Base-by-base conservation (phyloP, 768 basidiomycete species). In the Pluteus cervinus region DNA sequence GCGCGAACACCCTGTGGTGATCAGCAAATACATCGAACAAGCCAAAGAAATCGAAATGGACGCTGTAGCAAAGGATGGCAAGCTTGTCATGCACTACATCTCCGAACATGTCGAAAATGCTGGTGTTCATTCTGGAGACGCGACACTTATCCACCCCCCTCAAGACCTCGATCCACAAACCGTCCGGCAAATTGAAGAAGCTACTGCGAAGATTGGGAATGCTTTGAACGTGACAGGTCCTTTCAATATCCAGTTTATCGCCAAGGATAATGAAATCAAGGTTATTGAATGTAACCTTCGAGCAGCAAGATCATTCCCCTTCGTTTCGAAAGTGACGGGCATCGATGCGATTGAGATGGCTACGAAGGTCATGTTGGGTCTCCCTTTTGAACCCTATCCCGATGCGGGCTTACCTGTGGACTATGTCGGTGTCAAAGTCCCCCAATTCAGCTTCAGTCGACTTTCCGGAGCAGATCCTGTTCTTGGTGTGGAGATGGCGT, bases 41-140 rank as follows among this genome's bases (percentile, higher is more conserved):
- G 96, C 96, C 21, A 98, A 99, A 71, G 96, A 99, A 65, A 99
- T 99, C 48, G 96, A 99, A 70, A 97, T 99, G 91, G 96, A 99
- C 54, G 96, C 96, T 15, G 80, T 99, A 25, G 96, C 96, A 23
- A 87, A 87, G 62, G 89, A 90, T 54, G 94, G 94, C 15, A 89
- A 96, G 69, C 84, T 99, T 78, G 74, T 97, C 60, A 97, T 99
- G 94, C 96, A 99, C 61, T 97, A 91, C 62, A 92, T 97, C 58
- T 98, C 94, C 9, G 96, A 98, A 66, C 94, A 99, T 58, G 93
- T 98, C 52, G 94, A 98, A 67, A 97, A 97, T 54, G 93, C 94
- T 3, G 94, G 96, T 42, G 93, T 99, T 2, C 94, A 99, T 64
- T 99, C 96, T 37, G 94, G 94, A 42, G 96, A 99, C 51, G 94